These are phyloP conservation scores for Spinellus fusiger DNA, from an alignment of 192 early-diverging fungal genomes.

Conservation along the genomic window DNA sequence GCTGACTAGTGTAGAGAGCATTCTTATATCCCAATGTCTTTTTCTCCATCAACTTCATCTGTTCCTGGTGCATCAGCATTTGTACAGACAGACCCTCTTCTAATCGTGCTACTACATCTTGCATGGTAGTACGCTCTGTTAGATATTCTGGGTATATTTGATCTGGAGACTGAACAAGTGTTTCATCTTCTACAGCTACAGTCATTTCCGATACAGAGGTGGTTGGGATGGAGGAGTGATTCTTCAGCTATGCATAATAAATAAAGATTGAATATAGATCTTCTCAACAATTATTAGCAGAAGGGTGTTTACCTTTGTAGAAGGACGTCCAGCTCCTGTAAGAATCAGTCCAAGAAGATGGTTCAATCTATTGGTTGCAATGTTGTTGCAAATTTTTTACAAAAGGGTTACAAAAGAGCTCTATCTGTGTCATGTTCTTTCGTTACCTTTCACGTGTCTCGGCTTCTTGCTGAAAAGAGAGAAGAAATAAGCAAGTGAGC, in stretches of 20 bases:
- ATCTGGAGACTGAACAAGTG: no score
- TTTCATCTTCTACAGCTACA: background rate
- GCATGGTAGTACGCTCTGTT: background rate
- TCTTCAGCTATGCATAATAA: background rate
- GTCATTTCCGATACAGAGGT: background rate
- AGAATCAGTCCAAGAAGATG: conserved; percentile 12
- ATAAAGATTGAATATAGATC: background rate
- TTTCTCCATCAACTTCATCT: conserved; percentile 2
- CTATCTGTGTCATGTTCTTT: no score
- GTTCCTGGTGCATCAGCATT: background rate
- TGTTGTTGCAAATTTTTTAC: background rate
- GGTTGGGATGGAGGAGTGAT: background rate
- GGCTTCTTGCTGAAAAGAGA: conserved; percentile 7
- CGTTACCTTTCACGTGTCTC: conserved; percentile 5
- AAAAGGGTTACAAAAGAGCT: no score
- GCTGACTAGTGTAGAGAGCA: background rate
- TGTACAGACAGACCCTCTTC: conserved; percentile 10
- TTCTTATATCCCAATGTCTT: background rate
- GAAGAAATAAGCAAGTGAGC: background rate
- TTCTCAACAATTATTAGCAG: background rate
- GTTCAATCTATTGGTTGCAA: background rate
- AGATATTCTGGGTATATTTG: conserved; percentile 3
- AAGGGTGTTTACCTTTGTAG: conserved; percentile 4
- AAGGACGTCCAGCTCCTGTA: background rate
- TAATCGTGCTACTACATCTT: conserved; percentile 17